Percentiles rank a stretch among this genome's conserved stretches.
Evolutionary conservation across 2,329 filamentous ascomycete species (phyloP).

Genomic region (Trichoderma polysporum): DNA sequence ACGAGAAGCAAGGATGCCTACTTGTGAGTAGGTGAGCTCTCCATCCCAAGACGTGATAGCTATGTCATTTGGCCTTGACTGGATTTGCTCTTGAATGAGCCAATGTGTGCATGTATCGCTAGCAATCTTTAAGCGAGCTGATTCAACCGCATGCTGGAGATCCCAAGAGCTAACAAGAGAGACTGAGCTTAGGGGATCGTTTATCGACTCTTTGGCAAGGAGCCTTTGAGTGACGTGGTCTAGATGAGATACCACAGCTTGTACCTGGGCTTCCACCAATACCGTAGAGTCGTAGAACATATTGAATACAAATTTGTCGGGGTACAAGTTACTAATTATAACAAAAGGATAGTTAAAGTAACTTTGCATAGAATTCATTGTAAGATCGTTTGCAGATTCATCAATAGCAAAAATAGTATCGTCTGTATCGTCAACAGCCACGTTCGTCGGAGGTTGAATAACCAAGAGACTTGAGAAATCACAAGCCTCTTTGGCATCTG

Average conservation of each 20-base stretch:
- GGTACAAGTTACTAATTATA: neutral
- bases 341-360: conserved; percentile 19
- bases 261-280: neutral
- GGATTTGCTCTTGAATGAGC: conserved; percentile 1
- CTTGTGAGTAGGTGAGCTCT: conserved; percentile 15
- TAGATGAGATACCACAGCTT: neutral
- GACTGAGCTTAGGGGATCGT: conserved; percentile 4
- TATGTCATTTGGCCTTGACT: neutral
- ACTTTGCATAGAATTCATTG: conserved; percentile 2
- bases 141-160: neutral
- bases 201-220: neutral
- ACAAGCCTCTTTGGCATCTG: conserved; percentile 20
- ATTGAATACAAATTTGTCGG: neutral
- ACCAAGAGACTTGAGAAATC: conserved; percentile 27
- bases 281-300: conserved; percentile 10
- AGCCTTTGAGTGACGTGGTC: conserved; percentile 10
- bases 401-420: neutral
- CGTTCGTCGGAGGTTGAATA: conserved; percentile 13
- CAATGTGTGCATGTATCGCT: conserved; percentile 1
- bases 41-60: conserved; percentile 15
- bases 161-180: conserved; percentile 16
- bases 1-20: neutral
- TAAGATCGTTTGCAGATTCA: neutral
- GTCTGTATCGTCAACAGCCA: neutral
- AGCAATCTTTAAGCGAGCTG: neutral